These are phyloP conservation scores for Ceratocystis eucalypticola DNA, from an alignment of 2,329 filamentous ascomycete species.

Conservation along the genomic window DNA sequence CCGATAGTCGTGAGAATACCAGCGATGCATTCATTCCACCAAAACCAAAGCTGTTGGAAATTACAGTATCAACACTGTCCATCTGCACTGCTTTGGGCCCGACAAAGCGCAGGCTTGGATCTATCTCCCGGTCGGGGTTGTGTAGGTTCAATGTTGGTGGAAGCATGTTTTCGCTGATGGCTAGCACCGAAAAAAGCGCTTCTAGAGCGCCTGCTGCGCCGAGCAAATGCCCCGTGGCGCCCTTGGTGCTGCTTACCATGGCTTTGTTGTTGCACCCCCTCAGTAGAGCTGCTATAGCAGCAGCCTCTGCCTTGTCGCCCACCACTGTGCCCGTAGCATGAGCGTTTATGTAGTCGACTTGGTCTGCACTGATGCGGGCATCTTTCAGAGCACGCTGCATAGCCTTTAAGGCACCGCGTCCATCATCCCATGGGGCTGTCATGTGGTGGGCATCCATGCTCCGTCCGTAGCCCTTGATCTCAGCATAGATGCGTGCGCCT, in stretches of 20 bases:
- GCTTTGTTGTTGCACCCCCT: slow-evolving; percentile 2
- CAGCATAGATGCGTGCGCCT: slow-evolving; percentile 73
- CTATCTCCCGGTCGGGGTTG: slow-evolving; percentile 39
- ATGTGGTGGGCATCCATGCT: slow-evolving; percentile 88
- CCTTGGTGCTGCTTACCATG: slow-evolving; percentile 77
- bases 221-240: slow-evolving; percentile 78
- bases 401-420: slow-evolving; percentile 64
- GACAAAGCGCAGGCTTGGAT: slow-evolving; percentile 76
- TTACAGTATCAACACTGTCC: slow-evolving; percentile 49
- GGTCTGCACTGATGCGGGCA: slow-evolving; percentile 51
- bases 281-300: slow-evolving; percentile 66
- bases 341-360: slow-evolving; percentile 87
- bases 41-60: slow-evolving; percentile 97
- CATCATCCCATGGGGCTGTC: slow-evolving; percentile 75
- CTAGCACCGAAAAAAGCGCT: slow-evolving; percentile 69
- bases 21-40: slow-evolving; percentile 89
- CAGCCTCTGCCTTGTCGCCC: slow-evolving; percentile 78
- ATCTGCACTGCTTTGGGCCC: slow-evolving; percentile 56
- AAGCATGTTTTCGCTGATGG: slow-evolving; percentile 62
- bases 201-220: slow-evolving; percentile 87
- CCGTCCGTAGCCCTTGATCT: slow-evolving; percentile 76
- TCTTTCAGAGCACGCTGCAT: slow-evolving; percentile 74
- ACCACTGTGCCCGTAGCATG: slow-evolving; percentile 81
- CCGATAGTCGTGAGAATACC: slow-evolving; percentile 44
- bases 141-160: slow-evolving; percentile 80